phyloP scores from a whole-genome alignment of 495 filamentous ascomycete species.

The Hypoxylon perforatum region DNA sequence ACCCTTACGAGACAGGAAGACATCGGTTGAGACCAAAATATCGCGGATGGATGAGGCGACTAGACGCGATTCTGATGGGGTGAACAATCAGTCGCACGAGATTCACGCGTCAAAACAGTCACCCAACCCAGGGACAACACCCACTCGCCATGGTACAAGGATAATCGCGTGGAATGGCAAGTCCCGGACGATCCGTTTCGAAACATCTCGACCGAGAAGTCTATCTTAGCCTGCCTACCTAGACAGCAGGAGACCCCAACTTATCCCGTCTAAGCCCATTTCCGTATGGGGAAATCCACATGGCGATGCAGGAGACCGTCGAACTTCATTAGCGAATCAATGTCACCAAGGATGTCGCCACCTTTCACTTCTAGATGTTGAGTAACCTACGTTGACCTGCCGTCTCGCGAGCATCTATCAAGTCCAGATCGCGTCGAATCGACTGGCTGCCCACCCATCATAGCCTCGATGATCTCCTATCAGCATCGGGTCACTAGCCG shows the following conservation, averaged over 20 bases:
- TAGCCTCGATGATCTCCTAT: background rate
- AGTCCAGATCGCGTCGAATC: conserved; percentile 1
- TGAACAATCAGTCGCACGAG: conserved; percentile 13
- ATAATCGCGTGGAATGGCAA: conserved; percentile 14
- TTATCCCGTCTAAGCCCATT: conserved; percentile 6
- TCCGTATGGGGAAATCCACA: conserved; percentile 12
- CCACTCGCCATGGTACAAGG: conserved; percentile 16
- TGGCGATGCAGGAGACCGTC: conserved; percentile 8
- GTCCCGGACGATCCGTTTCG: conserved; percentile 38
- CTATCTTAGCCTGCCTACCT: background rate
- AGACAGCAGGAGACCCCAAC: background rate
- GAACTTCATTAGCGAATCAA: conserved; percentile 18
- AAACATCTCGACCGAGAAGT: conserved; percentile 26
- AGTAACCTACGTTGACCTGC: background rate
- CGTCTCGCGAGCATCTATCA: background rate
- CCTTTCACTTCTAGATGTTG: background rate
- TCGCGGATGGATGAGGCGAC: background rate
- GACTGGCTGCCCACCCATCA: background rate
- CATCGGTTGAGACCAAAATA: background rate
- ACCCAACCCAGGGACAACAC: conserved; percentile 10
- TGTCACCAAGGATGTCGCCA: background rate
- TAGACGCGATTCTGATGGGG: conserved; percentile 10
- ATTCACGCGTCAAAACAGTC: conserved; percentile 19
- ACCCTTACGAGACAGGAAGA: background rate
- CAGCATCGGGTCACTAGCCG: background rate